Evolutionary conservation across 31 red algal species (phyloP), one percentile per base, ranked within the genome.

Genomic region (Odonthalia washingtoniensis): DNA sequence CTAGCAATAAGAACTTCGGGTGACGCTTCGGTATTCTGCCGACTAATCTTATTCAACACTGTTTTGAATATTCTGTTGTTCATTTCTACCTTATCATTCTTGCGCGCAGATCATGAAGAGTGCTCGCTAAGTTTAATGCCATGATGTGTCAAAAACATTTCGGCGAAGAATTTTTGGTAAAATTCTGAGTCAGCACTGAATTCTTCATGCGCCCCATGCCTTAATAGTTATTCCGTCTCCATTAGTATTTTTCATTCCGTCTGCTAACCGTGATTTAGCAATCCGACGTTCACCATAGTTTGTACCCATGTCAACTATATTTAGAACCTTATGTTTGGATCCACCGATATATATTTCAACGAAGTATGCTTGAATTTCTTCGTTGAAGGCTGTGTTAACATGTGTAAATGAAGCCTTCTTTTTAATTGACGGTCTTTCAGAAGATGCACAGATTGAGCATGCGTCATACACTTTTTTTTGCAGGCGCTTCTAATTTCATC

Each of bases 121-220:
- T 46, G 18, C 3, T 79, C 5, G 49, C 61, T 5, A 21, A 79
- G 21, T 2, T 3, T 31, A 28, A 79, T 79, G 2, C 36, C 17
- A 21, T 57, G 41, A 2, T 14, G 21, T 5, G 3, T 57, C 3
- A 57, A 34, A n/a, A 79, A 79, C n/a, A n/a, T n/a, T 36, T 79
- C 75, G 14, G 1, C 46, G 14, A 74, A 2, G 1, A 74, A 18
- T 2, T 39, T 39, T 14, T 36, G 41, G 3, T 39, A 28, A 57
- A n/a, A n/a, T n/a, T n/a, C n/a, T n/a, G 46, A 46, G 36, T 79
- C 75, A 27, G 75, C 46, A 40, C 75, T 79, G 41, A 60, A 79
- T 2, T 2, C 38, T n/a, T n/a, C n/a, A n/a, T n/a, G n/a, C n/a
- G n/a, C n/a, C n/a, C n/a, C n/a, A n/a, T n/a, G n/a, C n/a, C 67